Evolutionary conservation across 2,329 filamentous ascomycete species (phyloP), one percentile per base, ranked within the genome.

Genomic region (Monosporascus sp.): DNA sequence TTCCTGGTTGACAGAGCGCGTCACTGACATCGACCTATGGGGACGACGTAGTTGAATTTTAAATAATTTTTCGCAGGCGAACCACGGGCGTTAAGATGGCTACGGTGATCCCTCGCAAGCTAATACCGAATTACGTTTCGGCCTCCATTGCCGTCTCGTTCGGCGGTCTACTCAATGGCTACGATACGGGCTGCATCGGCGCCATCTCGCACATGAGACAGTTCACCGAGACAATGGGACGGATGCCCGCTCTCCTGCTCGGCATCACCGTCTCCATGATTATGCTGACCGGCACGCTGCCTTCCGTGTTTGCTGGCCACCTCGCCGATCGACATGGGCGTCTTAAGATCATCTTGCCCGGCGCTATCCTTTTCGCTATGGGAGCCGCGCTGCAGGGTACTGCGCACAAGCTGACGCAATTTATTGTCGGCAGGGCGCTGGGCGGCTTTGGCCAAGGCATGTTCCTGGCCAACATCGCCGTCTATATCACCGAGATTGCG

Each of bases 401-500:
- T 0, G 71, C 81, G 1, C 60, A 69, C 2, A 64, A 68, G 7
- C 62, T 85, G 1, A 68, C 68, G 0, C 77, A 81, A 67, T 79
- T 86, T 44, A 67, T 85, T 36, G 67, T 72, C 3, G 83, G 83
- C 0, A 70, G 83, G 1, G 71, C 73, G 0, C 59, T 86, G 4
- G 76, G 73, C n/a, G 83, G 83, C 0, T 60, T 84, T 11, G 84
- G 84, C 0, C 76, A 85, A 58, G 82, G 83, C 0, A 62, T 84
- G 1, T 84, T 76, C 57, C 60, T 86, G 5, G 75, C 76, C n/a
- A 81, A 73, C n/a, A 64, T 81, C 24, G 71, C 74, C 9, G 80
- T 84, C 3, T 82, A 85, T 56, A 80, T 85, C 25, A 79, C 78
- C 52, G 83, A 86, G 63, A 82, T 86, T 17, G 78, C 82, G 1